Evolutionary conservation across 2,329 filamentous ascomycete species (phyloP).

Genomic region (Arthroderma sp.): DNA sequence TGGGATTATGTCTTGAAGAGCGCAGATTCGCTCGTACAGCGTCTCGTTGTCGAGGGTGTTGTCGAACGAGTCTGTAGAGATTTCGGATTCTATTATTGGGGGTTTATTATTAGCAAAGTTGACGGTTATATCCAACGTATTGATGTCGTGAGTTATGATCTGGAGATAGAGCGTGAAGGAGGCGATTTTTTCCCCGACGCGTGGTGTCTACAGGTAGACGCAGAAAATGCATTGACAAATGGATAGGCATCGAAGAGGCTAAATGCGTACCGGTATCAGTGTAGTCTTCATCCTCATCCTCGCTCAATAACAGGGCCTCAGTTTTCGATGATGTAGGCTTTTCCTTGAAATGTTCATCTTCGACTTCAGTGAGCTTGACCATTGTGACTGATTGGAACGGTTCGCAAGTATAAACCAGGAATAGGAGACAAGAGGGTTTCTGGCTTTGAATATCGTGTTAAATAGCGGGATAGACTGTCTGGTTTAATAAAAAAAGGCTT

Average conservation of each 20-base stretch:
- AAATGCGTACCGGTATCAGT: constrained; percentile 66
- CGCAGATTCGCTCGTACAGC: constrained; percentile 57
- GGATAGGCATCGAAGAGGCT: neutral
- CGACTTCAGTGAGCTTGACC: constrained; percentile 94
- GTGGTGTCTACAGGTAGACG: neutral
- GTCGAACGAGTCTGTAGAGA: constrained; percentile 67
- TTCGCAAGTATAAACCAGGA: neutral
- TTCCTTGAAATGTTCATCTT: constrained; percentile 80
- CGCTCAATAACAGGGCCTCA: constrained; percentile 40
- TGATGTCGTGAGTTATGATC: neutral
- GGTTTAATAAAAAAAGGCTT: neutral
- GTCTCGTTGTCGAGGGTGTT: constrained; percentile 46
- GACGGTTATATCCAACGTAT: neutral
- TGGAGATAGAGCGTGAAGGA: too few species aligned
- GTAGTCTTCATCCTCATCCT: constrained; percentile 59
- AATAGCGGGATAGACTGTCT: neutral
- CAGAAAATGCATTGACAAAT: neutral
- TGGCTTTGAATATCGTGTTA: neutral
- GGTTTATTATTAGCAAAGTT: neutral
- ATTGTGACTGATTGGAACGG: constrained; percentile 38
- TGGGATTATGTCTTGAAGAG: constrained; percentile 64
- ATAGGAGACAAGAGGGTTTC: neutral
- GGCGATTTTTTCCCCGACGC: neutral
- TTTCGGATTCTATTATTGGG: constrained; percentile 56
- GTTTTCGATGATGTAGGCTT: constrained; percentile 52